Percentiles rank a stretch among this genome's conserved stretches.
Conservation (phyloP, 208 protist species). For the Trypanosoma scelopori region DNA sequence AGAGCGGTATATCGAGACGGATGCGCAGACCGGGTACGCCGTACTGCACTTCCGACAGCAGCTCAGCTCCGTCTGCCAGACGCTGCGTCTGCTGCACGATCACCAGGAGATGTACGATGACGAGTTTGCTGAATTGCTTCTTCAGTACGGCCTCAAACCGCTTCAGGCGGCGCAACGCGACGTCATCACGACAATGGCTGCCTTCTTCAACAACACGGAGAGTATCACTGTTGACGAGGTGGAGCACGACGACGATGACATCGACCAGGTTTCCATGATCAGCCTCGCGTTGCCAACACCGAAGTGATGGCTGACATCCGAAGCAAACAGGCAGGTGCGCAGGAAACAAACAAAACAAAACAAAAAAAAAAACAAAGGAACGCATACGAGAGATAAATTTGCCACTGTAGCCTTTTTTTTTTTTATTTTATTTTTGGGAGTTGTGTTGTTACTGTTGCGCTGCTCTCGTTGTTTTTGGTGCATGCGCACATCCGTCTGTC, state of each 20-base stretch:
- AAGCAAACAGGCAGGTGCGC: neutral
- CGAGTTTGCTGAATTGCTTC: slow-evolving; percentile 44
- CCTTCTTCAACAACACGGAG: slow-evolving; percentile 72
- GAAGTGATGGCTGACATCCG: slow-evolving; percentile 7
- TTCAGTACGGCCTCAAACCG: slow-evolving; percentile 41
- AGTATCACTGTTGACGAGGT: slow-evolving; percentile 66
- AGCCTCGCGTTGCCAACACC: slow-evolving; percentile 47
- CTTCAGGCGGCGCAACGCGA: slow-evolving; percentile 62
- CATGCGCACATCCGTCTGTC: too few species aligned
- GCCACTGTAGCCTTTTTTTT: too few species aligned
- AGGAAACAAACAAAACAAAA: neutral
- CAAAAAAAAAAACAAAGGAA: too few species aligned
- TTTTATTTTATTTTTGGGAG: neutral
- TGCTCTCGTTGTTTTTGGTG: too few species aligned
- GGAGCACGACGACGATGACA: slow-evolving; percentile 79
- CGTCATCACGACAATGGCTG: slow-evolving; percentile 62
- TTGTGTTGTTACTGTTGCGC: neutral
- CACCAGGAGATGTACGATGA: slow-evolving; percentile 59
- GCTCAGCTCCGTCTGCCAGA: slow-evolving; percentile 57
- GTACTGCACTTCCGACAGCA: slow-evolving; percentile 71
- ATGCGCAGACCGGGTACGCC: slow-evolving; percentile 50
- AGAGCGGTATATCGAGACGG: slow-evolving; percentile 69
- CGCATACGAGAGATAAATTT: too few species aligned
- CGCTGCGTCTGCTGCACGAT: slow-evolving; percentile 55
- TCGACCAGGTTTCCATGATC: slow-evolving; percentile 69